Conservation (phyloP, 2,329 filamentous ascomycete species). For the Nemania sp. region DNA sequence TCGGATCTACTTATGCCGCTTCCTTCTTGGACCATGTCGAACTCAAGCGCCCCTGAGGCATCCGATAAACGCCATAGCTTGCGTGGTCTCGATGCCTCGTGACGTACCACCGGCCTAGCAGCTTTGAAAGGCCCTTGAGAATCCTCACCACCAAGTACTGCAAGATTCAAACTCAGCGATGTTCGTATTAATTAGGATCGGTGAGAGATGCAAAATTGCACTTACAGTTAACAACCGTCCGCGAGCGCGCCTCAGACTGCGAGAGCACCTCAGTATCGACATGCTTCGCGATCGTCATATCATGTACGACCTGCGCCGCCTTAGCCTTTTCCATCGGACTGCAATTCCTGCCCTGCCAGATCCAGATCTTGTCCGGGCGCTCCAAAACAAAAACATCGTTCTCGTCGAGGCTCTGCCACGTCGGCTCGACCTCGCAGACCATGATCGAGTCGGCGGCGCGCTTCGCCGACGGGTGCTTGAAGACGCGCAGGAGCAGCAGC, state of each 20-base stretch:
- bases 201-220: not conserved
- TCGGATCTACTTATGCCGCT: slow-evolving; percentile 49
- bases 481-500: slow-evolving; percentile 62
- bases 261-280: slow-evolving; percentile 67
- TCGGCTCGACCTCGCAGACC: slow-evolving; percentile 66
- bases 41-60: slow-evolving; percentile 58
- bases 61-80: slow-evolving; percentile 67
- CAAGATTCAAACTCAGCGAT: not conserved
- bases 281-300: slow-evolving; percentile 65
- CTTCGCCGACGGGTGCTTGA: slow-evolving; percentile 58
- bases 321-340: slow-evolving; percentile 72
- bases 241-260: slow-evolving; percentile 60
- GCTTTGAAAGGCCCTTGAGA: slow-evolving; percentile 37
- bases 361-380: slow-evolving; percentile 65
- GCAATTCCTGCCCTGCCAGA: slow-evolving; percentile 68
- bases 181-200: not conserved
- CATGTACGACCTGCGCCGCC: slow-evolving; percentile 67
- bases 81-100: slow-evolving; percentile 35
- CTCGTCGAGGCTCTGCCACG: slow-evolving; percentile 65
- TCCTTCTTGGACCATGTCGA: slow-evolving; percentile 62
- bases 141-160: slow-evolving; percentile 52
- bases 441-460: slow-evolving; percentile 56
- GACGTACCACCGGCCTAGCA: slow-evolving; percentile 29
- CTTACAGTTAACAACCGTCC: slow-evolving; percentile 52
- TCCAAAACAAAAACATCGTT: slow-evolving; percentile 69